Conservation (phyloP, 768 basidiomycete species). For the Calocybe gangraenosa region DNA sequence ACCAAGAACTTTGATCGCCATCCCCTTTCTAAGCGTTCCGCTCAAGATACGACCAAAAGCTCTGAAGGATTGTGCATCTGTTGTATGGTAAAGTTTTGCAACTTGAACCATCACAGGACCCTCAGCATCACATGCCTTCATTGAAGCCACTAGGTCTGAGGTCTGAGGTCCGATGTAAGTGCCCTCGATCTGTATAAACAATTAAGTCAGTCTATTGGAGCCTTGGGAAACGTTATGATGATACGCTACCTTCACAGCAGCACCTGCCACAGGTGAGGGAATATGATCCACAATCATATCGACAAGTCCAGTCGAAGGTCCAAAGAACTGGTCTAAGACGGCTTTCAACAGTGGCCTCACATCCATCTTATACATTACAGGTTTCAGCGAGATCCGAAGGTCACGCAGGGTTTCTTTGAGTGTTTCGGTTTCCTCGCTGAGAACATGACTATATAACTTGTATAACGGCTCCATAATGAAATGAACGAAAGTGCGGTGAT, state of each 20-base stretch:
- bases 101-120: slow-evolving; percentile 93
- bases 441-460: slow-evolving; percentile 92
- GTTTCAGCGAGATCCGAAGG: slow-evolving; percentile 83
- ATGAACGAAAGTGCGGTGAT: slow-evolving; percentile 84
- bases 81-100: slow-evolving; percentile 92
- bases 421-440: slow-evolving; percentile 90
- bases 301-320: slow-evolving; percentile 81
- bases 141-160: slow-evolving; percentile 69
- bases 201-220: not conserved
- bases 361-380: slow-evolving; percentile 98
- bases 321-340: slow-evolving; percentile 94
- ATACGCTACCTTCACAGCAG: slow-evolving; percentile 53
- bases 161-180: slow-evolving; percentile 89
- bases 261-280: slow-evolving; percentile 68
- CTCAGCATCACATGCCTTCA: slow-evolving; percentile 78
- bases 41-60: slow-evolving; percentile 94
- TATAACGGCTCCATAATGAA: slow-evolving; percentile 96
- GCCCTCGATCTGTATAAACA: slow-evolving; percentile 54
- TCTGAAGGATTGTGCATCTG: slow-evolving; percentile 94
- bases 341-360: slow-evolving; percentile 92
- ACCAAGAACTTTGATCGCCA: slow-evolving; percentile 91
- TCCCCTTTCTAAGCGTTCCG: slow-evolving; percentile 82
- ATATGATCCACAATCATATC: slow-evolving; percentile 91
- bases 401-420: slow-evolving; percentile 74
- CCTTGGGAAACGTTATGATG: not conserved